Conservation (phyloP, 1,284 basidiomycete genomes). For the Ustilago xerochloae region DNA sequence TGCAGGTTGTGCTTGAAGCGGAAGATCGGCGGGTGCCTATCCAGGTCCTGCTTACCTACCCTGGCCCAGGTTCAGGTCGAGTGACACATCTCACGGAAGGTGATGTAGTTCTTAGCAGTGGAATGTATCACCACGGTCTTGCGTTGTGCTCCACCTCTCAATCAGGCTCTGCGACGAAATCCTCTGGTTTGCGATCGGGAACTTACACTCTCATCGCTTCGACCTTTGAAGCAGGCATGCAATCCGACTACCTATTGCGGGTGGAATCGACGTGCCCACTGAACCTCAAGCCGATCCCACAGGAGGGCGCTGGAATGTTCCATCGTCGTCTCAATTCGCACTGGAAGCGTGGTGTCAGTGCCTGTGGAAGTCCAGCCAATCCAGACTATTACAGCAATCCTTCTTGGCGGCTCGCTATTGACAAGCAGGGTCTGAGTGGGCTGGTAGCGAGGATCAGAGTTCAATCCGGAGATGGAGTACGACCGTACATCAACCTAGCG, state of each 20-base stretch:
- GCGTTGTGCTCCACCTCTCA: constrained; percentile 72
- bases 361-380: constrained; percentile 77
- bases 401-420: constrained; percentile 72
- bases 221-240: constrained; percentile 79
- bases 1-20: constrained; percentile 73
- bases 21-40: constrained; percentile 76
- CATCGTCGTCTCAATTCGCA: constrained; percentile 74
- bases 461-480: neutral
- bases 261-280: constrained; percentile 73
- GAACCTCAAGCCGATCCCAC: constrained; percentile 69
- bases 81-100: constrained; percentile 72
- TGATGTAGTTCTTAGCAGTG: constrained; percentile 79
- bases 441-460: constrained; percentile 9
- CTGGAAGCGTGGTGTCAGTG: constrained; percentile 72
- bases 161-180: neutral
- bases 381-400: constrained; percentile 78
- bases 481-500: constrained; percentile 38
- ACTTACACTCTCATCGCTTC: constrained; percentile 85
- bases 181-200: constrained; percentile 69
- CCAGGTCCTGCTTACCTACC: constrained; percentile 75
- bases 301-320: constrained; percentile 93
- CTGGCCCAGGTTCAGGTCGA: constrained; percentile 69
- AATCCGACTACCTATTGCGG: constrained; percentile 76
- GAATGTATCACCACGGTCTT: constrained; percentile 83
- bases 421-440: neutral